These are phyloP conservation scores for Aureobasidium namibiae DNA, from an alignment of 2,329 filamentous ascomycete genomes.

Conservation along the genomic window DNA sequence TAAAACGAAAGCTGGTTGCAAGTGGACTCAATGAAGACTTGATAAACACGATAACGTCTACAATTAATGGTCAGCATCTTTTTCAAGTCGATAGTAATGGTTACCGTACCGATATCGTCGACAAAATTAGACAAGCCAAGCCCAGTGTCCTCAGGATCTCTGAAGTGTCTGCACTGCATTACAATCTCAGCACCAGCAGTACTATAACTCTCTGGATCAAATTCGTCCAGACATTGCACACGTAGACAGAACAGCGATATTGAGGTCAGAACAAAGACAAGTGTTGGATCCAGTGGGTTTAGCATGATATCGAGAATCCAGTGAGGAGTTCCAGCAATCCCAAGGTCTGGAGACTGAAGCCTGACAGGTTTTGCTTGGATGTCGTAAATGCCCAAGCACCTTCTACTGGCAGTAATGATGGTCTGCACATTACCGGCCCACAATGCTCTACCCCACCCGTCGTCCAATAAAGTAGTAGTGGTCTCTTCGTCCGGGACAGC, in stretches of 20 bases:
- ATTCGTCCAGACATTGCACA: constrained; percentile 26
- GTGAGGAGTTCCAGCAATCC: constrained; percentile 23
- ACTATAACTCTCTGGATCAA: constrained; percentile 17
- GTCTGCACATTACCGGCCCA: constrained; percentile 42
- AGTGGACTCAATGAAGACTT: constrained; percentile 27
- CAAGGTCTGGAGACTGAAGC: constrained; percentile 22
- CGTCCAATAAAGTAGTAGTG: constrained; percentile 28
- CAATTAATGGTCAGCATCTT: background rate
- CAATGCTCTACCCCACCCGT: constrained; percentile 44
- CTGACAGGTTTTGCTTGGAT: constrained; percentile 20
- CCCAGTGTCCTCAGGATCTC: constrained; percentile 44
- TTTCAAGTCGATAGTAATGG: background rate
- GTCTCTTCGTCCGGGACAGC: constrained; percentile 23
- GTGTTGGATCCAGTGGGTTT: constrained; percentile 39
- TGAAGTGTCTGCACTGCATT: constrained; percentile 47
- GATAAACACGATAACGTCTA: constrained; percentile 26
- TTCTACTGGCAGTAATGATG: constrained; percentile 46
- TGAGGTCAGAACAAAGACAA: constrained; percentile 54
- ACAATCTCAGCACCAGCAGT: constrained; percentile 30
- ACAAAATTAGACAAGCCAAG: constrained; percentile 30
- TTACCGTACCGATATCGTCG: constrained; percentile 26
- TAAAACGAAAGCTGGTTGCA: constrained; percentile 26
- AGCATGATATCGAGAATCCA: constrained; percentile 52
- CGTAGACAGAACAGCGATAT: constrained; percentile 44
- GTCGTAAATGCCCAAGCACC: constrained; percentile 28